phyloP scores from a whole-genome alignment of 192 early-diverging fungal species.

The Coemansia sp. region DNA sequence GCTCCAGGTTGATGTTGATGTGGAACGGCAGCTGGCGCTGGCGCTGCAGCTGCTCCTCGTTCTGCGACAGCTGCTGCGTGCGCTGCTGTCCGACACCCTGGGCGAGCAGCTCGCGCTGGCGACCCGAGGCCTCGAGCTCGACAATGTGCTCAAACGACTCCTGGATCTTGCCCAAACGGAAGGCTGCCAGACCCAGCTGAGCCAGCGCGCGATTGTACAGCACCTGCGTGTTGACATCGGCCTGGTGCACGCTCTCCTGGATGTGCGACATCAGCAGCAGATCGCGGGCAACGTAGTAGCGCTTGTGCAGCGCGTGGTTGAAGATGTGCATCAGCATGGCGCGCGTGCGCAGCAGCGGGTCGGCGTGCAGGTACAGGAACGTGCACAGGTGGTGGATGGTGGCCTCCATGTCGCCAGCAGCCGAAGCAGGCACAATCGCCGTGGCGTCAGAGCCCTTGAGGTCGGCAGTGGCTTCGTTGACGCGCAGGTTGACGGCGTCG shows the following conservation, averaged over 20 bases:
- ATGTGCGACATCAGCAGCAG: slow-evolving; percentile 98
- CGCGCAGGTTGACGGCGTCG: slow-evolving; percentile 75
- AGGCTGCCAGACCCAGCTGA: slow-evolving; percentile 94
- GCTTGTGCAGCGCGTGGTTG: slow-evolving; percentile 95
- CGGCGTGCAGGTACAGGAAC: slow-evolving; percentile 82
- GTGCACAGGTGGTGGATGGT: slow-evolving; percentile 82
- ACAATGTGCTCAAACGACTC: slow-evolving; percentile 84
- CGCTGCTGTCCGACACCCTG: slow-evolving; percentile 78
- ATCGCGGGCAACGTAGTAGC: slow-evolving; percentile 89
- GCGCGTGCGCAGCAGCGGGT: slow-evolving; percentile 81
- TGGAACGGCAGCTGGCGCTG: slow-evolving; percentile 98
- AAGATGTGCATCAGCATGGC: slow-evolving; percentile 97
- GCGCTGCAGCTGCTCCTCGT: slow-evolving; percentile 90
- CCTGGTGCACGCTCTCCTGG: slow-evolving; percentile 86
- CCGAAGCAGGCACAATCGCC: slow-evolving; percentile 43
- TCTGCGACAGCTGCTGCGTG: slow-evolving; percentile 77
- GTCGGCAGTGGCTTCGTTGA: slow-evolving; percentile 51
- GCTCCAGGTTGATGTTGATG: slow-evolving; percentile 99
- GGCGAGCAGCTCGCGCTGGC: slow-evolving; percentile 91
- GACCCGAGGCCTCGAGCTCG: slow-evolving; percentile 81
- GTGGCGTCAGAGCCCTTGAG: slow-evolving; percentile 50
- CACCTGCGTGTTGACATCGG: slow-evolving; percentile 89
- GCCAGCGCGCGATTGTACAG: slow-evolving; percentile 95
- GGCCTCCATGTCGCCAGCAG: slow-evolving; percentile 51
- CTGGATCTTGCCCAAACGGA: slow-evolving; percentile 88